phyloP scores from a whole-genome alignment of 306 rosid genomes.

The cucumber (Cucumis sativus) region Cucumber_9930_V3 NC_026655.2:4621001-4621500 shows the following conservation, averaged over 20 bases:
- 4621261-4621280: conserved; percentile 97
- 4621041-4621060: conserved; percentile 77
- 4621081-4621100: conserved; percentile 53
- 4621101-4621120: conserved; percentile 99
- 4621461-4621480: conserved; percentile 61
- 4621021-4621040: conserved; percentile 88
- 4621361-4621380: background rate
- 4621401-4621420: background rate
- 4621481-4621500: background rate
- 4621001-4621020: conserved; percentile 93
- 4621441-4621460: conserved; percentile 98
- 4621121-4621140: conserved; percentile 87
- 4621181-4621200: conserved; percentile 91
- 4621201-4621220: conserved; percentile 71
- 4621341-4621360: background rate
- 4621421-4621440: conserved; percentile 86
- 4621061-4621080: conserved; percentile 70
- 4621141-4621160: conserved; percentile 76
- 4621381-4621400: background rate
- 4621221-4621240: conserved; percentile 69
- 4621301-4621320: conserved; percentile 34
- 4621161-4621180: conserved; percentile 54
- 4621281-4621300: conserved; percentile 91
- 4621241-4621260: conserved; percentile 86
- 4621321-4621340: background rate